These are phyloP conservation scores for Kwoniella dendrophila DNA, from an alignment of 768 basidiomycete species.

Conservation along the genomic window DNA sequence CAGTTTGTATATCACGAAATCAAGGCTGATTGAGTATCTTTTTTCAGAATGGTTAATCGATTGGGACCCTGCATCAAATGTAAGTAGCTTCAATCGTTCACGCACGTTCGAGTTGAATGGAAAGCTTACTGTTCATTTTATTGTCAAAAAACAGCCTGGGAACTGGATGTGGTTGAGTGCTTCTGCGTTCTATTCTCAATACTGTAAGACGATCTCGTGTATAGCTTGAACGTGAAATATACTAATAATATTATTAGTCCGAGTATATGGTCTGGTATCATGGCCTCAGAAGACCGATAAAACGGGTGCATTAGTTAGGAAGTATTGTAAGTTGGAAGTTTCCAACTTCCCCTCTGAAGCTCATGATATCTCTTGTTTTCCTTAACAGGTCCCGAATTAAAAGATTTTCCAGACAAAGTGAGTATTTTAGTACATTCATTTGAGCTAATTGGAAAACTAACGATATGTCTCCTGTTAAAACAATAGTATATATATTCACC, in stretches of 20 bases:
- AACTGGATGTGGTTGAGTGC: slow-evolving; percentile 59
- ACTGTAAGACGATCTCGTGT: slow-evolving; percentile 36
- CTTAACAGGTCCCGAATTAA: slow-evolving; percentile 53
- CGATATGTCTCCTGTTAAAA: not conserved
- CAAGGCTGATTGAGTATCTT: not conserved
- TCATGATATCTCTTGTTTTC: not conserved
- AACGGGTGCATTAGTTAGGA: slow-evolving; percentile 53
- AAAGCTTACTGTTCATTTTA: not conserved
- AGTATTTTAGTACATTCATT: not conserved
- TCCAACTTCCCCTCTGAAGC: not conserved
- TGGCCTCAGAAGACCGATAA: slow-evolving; percentile 56
- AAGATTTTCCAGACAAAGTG: slow-evolving; percentile 57
- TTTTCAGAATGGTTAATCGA: slow-evolving; percentile 54
- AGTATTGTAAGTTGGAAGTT: slow-evolving; percentile 45
- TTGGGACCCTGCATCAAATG: slow-evolving; percentile 56
- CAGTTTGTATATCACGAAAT: not conserved
- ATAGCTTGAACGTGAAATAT: slow-evolving; percentile 4
- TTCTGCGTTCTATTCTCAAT: slow-evolving; percentile 56
- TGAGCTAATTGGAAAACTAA: not conserved
- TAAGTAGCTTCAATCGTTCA: slow-evolving; percentile 14
- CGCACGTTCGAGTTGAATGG: not conserved
- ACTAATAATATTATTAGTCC: slow-evolving; percentile 28
- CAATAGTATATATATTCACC: slow-evolving; percentile 58
- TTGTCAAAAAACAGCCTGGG: slow-evolving; percentile 35
- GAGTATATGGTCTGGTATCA: slow-evolving; percentile 53